Conservation (phyloP, 768 basidiomycete species). For the Tricholoma matsutake region DNA sequence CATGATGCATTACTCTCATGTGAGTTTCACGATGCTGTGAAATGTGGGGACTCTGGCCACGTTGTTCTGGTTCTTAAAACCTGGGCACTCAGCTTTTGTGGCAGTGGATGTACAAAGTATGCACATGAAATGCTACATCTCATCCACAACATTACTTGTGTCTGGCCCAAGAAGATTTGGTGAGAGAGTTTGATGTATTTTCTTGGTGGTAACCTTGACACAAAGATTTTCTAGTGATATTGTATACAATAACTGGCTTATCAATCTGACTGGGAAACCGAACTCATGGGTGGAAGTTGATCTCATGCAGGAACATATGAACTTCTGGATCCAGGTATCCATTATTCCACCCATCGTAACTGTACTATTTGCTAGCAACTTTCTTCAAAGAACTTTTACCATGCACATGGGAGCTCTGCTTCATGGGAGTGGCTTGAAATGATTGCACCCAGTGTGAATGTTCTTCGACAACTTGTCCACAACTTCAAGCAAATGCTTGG, state of each 20-base stretch:
- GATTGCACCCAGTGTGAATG: conserved; percentile 27
- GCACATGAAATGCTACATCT: conserved; percentile 21
- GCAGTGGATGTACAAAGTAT: conserved; percentile 21
- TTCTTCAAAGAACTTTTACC: conserved; percentile 16
- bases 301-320: too few relatives aligned
- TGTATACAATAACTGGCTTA: too few relatives aligned
- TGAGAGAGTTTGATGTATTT: not conserved
- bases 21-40: too few relatives aligned
- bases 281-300: too few relatives aligned
- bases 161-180: conserved; percentile 11
- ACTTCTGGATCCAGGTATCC: too few relatives aligned
- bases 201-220: too few relatives aligned
- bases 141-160: conserved; percentile 15
- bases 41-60: too few relatives aligned
- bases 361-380: too few relatives aligned
- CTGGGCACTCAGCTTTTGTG: conserved; percentile 27
- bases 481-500: too few relatives aligned
- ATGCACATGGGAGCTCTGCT: conserved; percentile 29
- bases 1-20: too few relatives aligned
- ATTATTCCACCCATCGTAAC: too few relatives aligned
- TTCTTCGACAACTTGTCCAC: conserved; percentile 17
- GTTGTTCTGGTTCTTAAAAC: conserved; percentile 25
- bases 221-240: not conserved
- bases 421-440: conserved; percentile 33
- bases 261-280: too few relatives aligned